Percentiles rank a stretch among this genome's conserved stretches.
Conservation (phyloP, 192 early-diverging fungal genomes). For the Haplosporangium gracile region DNA sequence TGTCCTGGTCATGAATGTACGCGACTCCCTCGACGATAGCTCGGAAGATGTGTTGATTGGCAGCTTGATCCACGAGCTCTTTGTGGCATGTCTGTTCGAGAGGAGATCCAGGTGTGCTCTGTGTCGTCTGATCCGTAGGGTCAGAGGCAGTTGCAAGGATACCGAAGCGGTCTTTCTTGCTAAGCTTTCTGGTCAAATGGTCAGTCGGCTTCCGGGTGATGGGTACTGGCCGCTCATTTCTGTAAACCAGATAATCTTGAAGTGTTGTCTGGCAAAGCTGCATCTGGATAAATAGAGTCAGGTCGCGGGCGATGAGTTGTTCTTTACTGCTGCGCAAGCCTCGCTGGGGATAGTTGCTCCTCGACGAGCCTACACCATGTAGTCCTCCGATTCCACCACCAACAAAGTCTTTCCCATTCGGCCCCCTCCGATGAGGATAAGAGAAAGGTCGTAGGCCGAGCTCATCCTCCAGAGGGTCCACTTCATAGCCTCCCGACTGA, state of each 20-base stretch:
- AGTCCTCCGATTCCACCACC: constrained; percentile 27
- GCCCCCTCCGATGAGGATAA: constrained; percentile 10
- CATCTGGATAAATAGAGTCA: constrained; percentile 89
- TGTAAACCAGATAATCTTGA: constrained; percentile 73
- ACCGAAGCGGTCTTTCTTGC: constrained; percentile 18
- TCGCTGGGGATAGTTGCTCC: neutral
- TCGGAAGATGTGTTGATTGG: constrained; percentile 73
- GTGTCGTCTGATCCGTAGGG: constrained; percentile 11
- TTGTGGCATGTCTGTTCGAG: constrained; percentile 32
- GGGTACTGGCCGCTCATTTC: constrained; percentile 70
- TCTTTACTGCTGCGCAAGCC: constrained; percentile 16
- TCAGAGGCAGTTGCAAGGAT: neutral
- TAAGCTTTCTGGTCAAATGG: constrained; percentile 2
- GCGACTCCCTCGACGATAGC: constrained; percentile 84
- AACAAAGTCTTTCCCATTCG: constrained; percentile 7
- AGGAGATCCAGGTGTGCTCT: constrained; percentile 30
- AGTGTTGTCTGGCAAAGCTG: constrained; percentile 88
- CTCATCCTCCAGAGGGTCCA: constrained; percentile 7
- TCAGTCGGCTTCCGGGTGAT: constrained; percentile 8
- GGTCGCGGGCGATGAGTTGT: constrained; percentile 44
- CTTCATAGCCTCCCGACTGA: constrained; percentile 3
- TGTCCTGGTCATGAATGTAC: constrained; percentile 78
- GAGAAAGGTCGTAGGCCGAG: constrained; percentile 23
- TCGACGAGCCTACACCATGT: constrained; percentile 9
- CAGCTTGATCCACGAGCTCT: constrained; percentile 66